These are phyloP conservation scores for Fusarium drepaniforme DNA, from an alignment of 2,329 filamentous ascomycete genomes.

Conservation along the genomic window DNA sequence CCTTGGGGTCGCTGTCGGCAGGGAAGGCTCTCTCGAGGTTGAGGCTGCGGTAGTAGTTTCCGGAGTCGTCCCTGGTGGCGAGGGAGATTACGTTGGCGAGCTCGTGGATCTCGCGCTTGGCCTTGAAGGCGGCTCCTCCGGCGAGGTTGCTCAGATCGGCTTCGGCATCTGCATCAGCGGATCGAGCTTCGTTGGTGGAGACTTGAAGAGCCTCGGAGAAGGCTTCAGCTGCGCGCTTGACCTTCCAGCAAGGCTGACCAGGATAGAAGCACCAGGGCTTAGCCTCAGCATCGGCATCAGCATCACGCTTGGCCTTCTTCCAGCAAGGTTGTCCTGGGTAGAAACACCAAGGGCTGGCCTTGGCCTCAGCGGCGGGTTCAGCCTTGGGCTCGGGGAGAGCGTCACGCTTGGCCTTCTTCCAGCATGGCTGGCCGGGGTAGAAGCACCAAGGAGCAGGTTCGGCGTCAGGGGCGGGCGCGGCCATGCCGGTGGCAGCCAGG, in stretches of 20 bases:
- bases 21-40: constrained; percentile 43
- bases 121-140: constrained; percentile 52
- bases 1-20: constrained; percentile 35
- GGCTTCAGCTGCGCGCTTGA: constrained; percentile 55
- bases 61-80: constrained; percentile 44
- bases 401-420: constrained; percentile 30
- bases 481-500: constrained; percentile 30
- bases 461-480: constrained; percentile 14
- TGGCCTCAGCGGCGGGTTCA: constrained; percentile 16
- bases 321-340: constrained; percentile 16
- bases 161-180: constrained; percentile 40
- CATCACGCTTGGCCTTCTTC: constrained; percentile 22
- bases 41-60: constrained; percentile 50
- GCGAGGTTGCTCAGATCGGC: constrained; percentile 49
- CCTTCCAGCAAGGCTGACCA: constrained; percentile 57
- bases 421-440: constrained; percentile 11
- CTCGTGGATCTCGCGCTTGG: constrained; percentile 53
- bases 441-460: constrained; percentile 13
- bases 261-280: constrained; percentile 52
- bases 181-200: constrained; percentile 44
- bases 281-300: constrained; percentile 36
- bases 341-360: constrained; percentile 11
- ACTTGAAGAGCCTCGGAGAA: constrained; percentile 46
- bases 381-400: constrained; percentile 19
- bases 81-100: constrained; percentile 53